Evolutionary conservation across 148 eudicot species (phyloP), one percentile per base, ranked within the genome.

Genomic region (Vaccinium corymbosum): DNA sequence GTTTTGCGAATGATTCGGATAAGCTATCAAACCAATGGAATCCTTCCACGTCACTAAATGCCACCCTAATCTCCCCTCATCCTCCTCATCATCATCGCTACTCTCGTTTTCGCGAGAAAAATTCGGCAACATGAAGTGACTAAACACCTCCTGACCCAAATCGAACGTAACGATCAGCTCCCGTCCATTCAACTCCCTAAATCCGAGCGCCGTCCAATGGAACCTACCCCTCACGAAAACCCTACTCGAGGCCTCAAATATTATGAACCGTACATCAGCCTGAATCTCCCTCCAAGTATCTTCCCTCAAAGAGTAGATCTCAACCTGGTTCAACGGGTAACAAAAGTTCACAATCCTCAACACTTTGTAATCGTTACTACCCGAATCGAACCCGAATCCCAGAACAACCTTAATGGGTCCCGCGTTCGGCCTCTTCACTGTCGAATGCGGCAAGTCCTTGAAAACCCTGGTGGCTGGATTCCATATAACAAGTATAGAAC

Each of bases 381-480:
- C 42, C 5, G 73, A 22, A 84, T 87, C 87, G 57, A 81, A 84
- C 6, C 82, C 85, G 10, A 87, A 87, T 8, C 86, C 87, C 7
- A 87, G 3, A 9, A 85, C 80, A 53, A 84, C 87, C 48, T 76
- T 76, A 9, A 75, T 76, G 14, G 85, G 85, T 1, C 80, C 72
- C 3, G 80, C 50, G 3, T 27, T 52, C 5, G 85, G 85, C 32
- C 86, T 71, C 32, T 81, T 75, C 25, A 84, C 59, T 0, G 22
- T 13, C 15, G 59, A 59, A 22, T 78, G 5, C 3, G 86, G 52
- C 1, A 84, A 20, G 73, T 85, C 72, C 68, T 81, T 76, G 81
- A 85, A 66, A 66, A 76, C 83, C 56, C 83, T 82, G 42, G 81
- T 87, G 16, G 85, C 86, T 2, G 89, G 89, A 27, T 87, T 87